Conservation (phyloP, 805 yeast species). For the Vanderwaltozyma tropicalis region DNA sequence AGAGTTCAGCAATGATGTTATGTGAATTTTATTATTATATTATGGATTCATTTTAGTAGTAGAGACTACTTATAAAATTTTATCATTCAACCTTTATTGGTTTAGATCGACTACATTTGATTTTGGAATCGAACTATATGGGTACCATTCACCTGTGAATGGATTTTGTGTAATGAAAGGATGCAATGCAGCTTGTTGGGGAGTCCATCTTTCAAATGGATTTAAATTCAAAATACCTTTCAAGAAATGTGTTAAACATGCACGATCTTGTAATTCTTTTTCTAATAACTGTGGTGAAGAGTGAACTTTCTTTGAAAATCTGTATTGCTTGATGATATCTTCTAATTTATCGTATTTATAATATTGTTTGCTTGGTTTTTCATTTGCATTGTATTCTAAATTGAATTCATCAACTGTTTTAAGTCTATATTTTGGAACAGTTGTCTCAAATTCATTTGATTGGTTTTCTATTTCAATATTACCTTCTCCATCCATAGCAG, state of each 20-base stretch:
- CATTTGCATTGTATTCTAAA: constrained; percentile 28
- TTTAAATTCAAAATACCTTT: constrained; percentile 69
- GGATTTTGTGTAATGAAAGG: constrained; percentile 69
- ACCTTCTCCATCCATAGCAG: background rate
- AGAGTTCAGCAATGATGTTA: too few relatives aligned
- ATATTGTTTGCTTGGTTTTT: constrained; percentile 77
- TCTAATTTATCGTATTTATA: constrained; percentile 54
- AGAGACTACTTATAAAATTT: too few relatives aligned
- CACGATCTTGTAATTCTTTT: constrained; percentile 63
- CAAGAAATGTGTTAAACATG: constrained; percentile 65
- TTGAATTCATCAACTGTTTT: constrained; percentile 42
- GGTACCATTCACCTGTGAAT: constrained; percentile 45
- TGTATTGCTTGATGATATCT: constrained; percentile 70
- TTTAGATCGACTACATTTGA: too few relatives aligned
- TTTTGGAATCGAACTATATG: constrained; percentile 32
- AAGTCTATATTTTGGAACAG: constrained; percentile 22
- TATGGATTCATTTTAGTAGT: too few relatives aligned
- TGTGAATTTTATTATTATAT: too few relatives aligned
- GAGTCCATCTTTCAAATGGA: constrained; percentile 93
- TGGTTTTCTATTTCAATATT: constrained; percentile 1
- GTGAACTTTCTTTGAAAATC: constrained; percentile 47
- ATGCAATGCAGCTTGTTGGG: constrained; percentile 87
- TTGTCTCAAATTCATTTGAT: background rate
- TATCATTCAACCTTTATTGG: too few relatives aligned
- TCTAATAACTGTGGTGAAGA: constrained; percentile 36